Conservation (phyloP, 2,329 filamentous ascomycete species). For the Ophiostoma australiae region DNA sequence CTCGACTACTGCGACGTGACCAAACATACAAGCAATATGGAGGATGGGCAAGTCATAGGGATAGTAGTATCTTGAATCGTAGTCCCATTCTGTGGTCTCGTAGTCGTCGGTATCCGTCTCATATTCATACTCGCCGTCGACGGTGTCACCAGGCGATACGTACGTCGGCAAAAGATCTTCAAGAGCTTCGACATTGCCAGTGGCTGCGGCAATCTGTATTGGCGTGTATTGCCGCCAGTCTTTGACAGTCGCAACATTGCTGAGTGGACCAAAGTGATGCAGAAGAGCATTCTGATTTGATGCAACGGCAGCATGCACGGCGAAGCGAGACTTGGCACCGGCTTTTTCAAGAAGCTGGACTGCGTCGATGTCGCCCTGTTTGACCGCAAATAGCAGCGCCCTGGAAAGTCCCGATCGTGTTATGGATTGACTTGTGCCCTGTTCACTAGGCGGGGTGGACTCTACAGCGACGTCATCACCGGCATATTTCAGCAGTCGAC, state of each 20-base stretch:
- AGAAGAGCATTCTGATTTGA: background rate
- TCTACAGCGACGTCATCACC: background rate
- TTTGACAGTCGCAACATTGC: background rate
- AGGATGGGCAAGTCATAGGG: background rate
- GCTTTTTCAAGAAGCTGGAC: background rate
- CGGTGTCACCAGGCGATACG: background rate
- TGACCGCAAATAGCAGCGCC: background rate
- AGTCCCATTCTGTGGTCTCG: background rate
- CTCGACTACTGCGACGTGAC: background rate
- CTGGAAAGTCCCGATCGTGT: background rate
- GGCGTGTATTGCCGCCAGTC: background rate
- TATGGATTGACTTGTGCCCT: background rate
- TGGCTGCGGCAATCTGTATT: background rate
- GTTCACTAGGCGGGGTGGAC: background rate
- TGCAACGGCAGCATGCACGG: background rate
- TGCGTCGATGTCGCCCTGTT: background rate
- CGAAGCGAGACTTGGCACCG: slow-evolving; percentile 2
- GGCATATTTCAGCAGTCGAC: background rate
- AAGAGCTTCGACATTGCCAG: background rate
- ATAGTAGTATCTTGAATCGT: background rate
- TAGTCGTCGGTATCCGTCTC: background rate
- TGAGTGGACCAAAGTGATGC: background rate
- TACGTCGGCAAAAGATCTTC: background rate
- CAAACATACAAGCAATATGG: slow-evolving; percentile 3
- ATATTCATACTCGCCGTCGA: background rate